A percentile compares a stretch with the other conserved stretches of the same genome.
Evolutionary conservation across 2,329 filamentous ascomycete species (phyloP).

Genomic region (Eutypa lata): DNA sequence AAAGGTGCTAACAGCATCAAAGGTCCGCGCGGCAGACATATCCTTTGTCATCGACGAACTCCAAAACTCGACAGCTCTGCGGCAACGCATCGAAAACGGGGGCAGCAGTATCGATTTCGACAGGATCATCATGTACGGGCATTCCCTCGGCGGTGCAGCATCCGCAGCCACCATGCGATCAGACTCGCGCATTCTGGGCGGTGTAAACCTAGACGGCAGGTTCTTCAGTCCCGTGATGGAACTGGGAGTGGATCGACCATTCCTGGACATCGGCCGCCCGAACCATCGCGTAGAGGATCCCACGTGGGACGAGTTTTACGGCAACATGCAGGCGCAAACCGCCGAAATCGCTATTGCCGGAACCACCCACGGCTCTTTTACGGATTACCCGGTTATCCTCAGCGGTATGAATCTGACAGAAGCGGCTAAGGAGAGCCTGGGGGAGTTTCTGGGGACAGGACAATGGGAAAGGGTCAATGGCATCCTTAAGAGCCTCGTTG

Average conservation of each 20-base stretch:
- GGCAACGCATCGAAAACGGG: background rate
- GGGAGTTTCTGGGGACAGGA: background rate
- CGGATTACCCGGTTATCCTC: conserved; percentile 16
- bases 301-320: conserved; percentile 30
- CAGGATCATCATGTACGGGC: conserved; percentile 5
- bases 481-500: background rate
- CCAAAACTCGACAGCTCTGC: background rate
- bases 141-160: conserved; percentile 8
- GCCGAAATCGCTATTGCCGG: conserved; percentile 21
- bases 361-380: conserved; percentile 29
- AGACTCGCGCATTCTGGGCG: conserved; percentile 4
- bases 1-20: background rate
- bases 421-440: background rate
- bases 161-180: conserved; percentile 1
- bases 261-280: conserved; percentile 28
- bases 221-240: conserved; percentile 24
- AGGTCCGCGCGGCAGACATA: conserved; percentile 5
- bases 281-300: conserved; percentile 26
- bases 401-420: background rate
- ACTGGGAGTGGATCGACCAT: conserved; percentile 25
- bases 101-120: background rate
- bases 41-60: conserved; percentile 10
- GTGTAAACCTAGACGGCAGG: conserved; percentile 3
- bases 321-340: conserved; percentile 21
- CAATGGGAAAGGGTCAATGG: background rate